A percentile compares a stretch with the other conserved stretches of the same genome.
phyloP scores from a whole-genome alignment of 192 early-diverging fungal genomes.

The Pilaira anomala region DNA sequence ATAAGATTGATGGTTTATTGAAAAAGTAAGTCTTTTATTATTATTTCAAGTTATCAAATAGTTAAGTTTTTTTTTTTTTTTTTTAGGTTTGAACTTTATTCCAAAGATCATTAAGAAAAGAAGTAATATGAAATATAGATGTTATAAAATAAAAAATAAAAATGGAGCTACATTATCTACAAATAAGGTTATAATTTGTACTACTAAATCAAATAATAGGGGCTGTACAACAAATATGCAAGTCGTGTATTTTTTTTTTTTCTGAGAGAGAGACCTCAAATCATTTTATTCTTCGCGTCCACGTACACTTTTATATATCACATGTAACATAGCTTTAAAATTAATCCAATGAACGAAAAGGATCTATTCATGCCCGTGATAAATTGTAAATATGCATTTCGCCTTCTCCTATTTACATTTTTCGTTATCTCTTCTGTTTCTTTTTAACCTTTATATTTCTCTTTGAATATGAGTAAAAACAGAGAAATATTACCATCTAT shows the following conservation, averaged over 20 bases:
- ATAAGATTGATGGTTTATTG: slow-evolving; percentile 30
- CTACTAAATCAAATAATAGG: slow-evolving; percentile 26
- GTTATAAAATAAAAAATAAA: no score
- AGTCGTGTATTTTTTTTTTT: no score
- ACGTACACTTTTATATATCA: background rate
- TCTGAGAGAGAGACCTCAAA: no score
- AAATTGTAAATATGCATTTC: background rate
- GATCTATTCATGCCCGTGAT: slow-evolving; percentile 7
- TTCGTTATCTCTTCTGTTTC: slow-evolving; percentile 1
- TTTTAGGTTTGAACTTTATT: no score
- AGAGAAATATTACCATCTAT: background rate
- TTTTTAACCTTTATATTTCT: background rate
- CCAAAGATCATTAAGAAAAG: no score
- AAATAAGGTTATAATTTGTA: no score
- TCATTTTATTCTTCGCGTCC: no score
- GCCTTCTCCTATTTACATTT: background rate
- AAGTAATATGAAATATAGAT: no score
- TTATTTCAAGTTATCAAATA: no score
- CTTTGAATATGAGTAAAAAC: background rate
- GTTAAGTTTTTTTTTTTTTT: no score
- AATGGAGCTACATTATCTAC: no score
- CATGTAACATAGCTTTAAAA: background rate
- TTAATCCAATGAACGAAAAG: slow-evolving; percentile 1
- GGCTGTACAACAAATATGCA: slow-evolving; percentile 12
- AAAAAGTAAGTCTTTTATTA: slow-evolving; percentile 24